These are phyloP conservation scores for Pichia sp. DNA, from an alignment of 1,139 yeast genomes.

Conservation along the genomic window DNA sequence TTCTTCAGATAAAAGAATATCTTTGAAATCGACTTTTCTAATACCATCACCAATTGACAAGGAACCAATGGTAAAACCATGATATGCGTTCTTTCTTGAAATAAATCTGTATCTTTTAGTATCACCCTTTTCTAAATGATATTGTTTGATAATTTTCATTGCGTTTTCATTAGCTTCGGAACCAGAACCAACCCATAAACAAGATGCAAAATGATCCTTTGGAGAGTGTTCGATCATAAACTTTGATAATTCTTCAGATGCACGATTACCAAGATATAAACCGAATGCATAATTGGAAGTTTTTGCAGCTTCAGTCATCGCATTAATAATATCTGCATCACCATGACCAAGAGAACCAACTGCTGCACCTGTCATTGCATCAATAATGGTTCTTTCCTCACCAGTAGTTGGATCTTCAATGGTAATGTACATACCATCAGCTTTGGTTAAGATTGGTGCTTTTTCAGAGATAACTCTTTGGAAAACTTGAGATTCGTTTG, in stretches of 20 bases:
- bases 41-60: constrained; percentile 41
- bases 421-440: constrained; percentile 41
- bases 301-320: constrained; percentile 44
- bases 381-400: constrained; percentile 37
- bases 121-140: constrained; percentile 46
- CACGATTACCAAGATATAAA: constrained; percentile 35
- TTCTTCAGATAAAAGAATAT: constrained; percentile 36
- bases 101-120: constrained; percentile 44
- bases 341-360: constrained; percentile 55
- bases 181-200: constrained; percentile 47
- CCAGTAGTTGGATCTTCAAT: constrained; percentile 44
- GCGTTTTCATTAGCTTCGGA: constrained; percentile 54
- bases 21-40: constrained; percentile 38
- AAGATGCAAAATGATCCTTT: constrained; percentile 39
- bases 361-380: constrained; percentile 62
- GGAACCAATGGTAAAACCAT: constrained; percentile 54
- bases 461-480: constrained; percentile 37
- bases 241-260: constrained; percentile 44
- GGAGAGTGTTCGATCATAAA: constrained; percentile 43
- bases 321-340: constrained; percentile 45
- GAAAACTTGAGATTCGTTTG: constrained; percentile 33
- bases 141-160: constrained; percentile 50
- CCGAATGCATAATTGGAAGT: constrained; percentile 40
- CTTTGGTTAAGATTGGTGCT: constrained; percentile 38
- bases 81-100: constrained; percentile 50